Base-by-base conservation (phyloP, 768 basidiomycete genomes). In the Tulasnella sp. region DNA sequence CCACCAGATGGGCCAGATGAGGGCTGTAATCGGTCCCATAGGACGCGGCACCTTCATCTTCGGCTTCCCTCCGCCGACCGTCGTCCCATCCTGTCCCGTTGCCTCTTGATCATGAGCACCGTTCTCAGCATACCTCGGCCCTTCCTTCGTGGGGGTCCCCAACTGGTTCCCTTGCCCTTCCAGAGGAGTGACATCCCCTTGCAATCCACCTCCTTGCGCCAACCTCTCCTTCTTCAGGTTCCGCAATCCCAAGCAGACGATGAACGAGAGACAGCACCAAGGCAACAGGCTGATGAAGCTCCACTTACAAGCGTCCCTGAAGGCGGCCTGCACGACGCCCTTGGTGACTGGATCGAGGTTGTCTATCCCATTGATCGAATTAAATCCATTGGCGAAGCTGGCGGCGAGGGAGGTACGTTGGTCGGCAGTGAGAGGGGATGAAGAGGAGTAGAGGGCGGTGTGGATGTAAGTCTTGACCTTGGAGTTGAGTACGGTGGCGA, bases 251-350 rank as follows among this genome's bases (percentile, higher is more conserved):
- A 77, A 44, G 27, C 72, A 70, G 21, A 67, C 5, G 25, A 78
- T 22, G 31, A 65, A 59, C 29, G 70, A 68, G 12, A 78, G 34
- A 22, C 62, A 75, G 43, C 68, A 63, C 78, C 78, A 80, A 0
- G 78, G 78, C n/a, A 79, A 60, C 54, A 79, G 62, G 25, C 73
- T 75, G 52, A 77, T 67, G 59, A 80, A 80, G 17, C 67, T 63
- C 74, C 73, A 79, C 25, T 70, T 66, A 7, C 72, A 68, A 2
- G 72, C 79, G 9, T 72, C 62, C 53, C 64, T 60, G 66, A 76
- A 79, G 41, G 77, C 78, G 50, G 69, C 67, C 49, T 68, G 68
- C 4, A 79, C 68, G 44, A 73, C 50, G 1, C 12, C 51, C 62
- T 74, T 75, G 46, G 74, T 67, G 1, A 59, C 60, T 0, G 64